Evolutionary conservation across 108 stramenopile genomes (phyloP), one percentile per base, ranked within the genome.

Genomic region (Skeletonema tropicum): DNA sequence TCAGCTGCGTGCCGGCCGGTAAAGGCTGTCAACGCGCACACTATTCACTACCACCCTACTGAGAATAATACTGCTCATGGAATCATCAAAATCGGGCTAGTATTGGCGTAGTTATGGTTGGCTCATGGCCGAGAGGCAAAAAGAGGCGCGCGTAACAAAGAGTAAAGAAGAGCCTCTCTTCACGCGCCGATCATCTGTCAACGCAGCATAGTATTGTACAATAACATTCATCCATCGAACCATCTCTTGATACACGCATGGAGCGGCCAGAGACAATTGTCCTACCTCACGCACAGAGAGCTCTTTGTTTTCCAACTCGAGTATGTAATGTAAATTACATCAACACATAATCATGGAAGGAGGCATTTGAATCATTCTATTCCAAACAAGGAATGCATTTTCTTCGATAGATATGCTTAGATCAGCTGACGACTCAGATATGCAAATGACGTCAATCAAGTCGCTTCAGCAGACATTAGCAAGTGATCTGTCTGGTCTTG

Each of bases 221-320:
- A n/a, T n/a, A n/a, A n/a, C n/a, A n/a, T n/a, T n/a, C 60, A 5
- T 61, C 60, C 26, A 61, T 61, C 60, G 60, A 30, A 35, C 60
- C 60, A 61, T 42, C 60, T 61, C 60, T 61, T 42, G 60, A 61
- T 61, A 32, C 30, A 8, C 12, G 6, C 10, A 57, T 66, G 23
- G 66, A 66, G 52, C n/a, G 66, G 21, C 66, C 66, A 17, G 66
- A 57, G 19, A 41, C 19, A 21, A 49, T 66, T 7, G 66, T 57
- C 19, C 52, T 66, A 0, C n/a, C n/a, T n/a, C n/a, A n/a, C n/a
- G n/a, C n/a, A 57, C 52, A 19, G 66, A 66, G 66, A 66, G 66
- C 66, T 52, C 66, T 1, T 55, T 66, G 14, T 66, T 55, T 26
- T 49, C 48, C 21, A 52, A 23, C 49, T 52, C 19, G 10, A 38